A percentile compares a stretch with the other conserved stretches of the same genome.
Evolutionary conservation across 169 alveolate species (phyloP).

Genomic region (Plasmodium vinckei): DNA sequence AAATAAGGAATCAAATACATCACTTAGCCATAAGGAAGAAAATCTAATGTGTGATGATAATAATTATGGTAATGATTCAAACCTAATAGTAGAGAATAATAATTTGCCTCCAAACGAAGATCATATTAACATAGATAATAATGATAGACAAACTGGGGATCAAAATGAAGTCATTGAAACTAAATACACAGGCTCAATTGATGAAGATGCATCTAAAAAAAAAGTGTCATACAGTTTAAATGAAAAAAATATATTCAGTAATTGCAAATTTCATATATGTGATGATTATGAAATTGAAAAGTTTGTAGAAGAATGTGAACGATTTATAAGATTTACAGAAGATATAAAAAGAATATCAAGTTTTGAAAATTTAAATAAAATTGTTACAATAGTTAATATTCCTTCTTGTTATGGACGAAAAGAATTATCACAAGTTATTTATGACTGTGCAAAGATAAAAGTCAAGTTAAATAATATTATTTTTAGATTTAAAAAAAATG

Average conservation of each 20-base stretch:
- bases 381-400: slow-evolving; percentile 83
- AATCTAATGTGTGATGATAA: background rate
- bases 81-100: background rate
- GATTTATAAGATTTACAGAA: slow-evolving; percentile 83
- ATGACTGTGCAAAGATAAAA: slow-evolving; percentile 76
- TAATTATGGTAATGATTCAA: no score
- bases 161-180: background rate
- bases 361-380: slow-evolving; percentile 80
- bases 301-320: slow-evolving; percentile 87
- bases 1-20: background rate
- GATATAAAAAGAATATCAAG: slow-evolving; percentile 84
- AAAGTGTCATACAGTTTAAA: slow-evolving; percentile 26
- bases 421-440: slow-evolving; percentile 81
- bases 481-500: slow-evolving; percentile 85
- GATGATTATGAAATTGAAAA: slow-evolving; percentile 86
- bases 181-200: background rate
- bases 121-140: background rate
- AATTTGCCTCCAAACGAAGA: background rate
- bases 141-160: background rate
- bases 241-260: slow-evolving; percentile 77
- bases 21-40: background rate
- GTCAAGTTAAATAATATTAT: slow-evolving; percentile 81
- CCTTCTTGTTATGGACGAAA: slow-evolving; percentile 86
- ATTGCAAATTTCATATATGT: slow-evolving; percentile 82
- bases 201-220: background rate